These are phyloP conservation scores for Fusarium udum DNA, from an alignment of 2,329 filamentous ascomycete genomes.

Conservation along the genomic window DNA sequence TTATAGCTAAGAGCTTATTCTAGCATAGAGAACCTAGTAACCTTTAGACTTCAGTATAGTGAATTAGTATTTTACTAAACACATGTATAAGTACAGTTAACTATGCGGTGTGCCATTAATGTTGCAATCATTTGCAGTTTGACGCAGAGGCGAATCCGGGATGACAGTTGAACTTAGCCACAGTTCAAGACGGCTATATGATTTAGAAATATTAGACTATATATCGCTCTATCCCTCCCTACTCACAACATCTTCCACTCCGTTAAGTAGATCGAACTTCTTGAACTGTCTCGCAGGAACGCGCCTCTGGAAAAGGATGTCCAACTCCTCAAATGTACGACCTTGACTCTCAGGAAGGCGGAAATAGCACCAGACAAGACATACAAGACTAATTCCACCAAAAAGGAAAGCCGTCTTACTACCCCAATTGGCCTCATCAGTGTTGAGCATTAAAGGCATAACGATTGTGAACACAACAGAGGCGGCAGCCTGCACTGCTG, in stretches of 20 bases:
- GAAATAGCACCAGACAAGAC: constrained; percentile 47
- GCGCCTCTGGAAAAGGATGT: constrained; percentile 47
- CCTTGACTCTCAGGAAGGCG: constrained; percentile 47
- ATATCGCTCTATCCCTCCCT: not conserved
- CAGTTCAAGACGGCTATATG: too few relatives aligned
- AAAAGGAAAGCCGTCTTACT: constrained; percentile 48
- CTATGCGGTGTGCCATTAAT: not conserved
- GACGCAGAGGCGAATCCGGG: too few relatives aligned
- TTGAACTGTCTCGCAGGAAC: constrained; percentile 50
- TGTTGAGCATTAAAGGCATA: constrained; percentile 47
- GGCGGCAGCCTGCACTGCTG: constrained; percentile 42
- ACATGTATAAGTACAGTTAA: not conserved
- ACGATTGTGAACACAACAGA: constrained; percentile 44
- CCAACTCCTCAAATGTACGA: constrained; percentile 47
- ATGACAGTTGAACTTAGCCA: not conserved
- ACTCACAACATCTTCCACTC: not conserved
- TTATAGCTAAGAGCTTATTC: too few relatives aligned
- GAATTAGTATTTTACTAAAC: not conserved
- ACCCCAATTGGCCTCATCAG: constrained; percentile 46
- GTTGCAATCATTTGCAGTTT: not conserved
- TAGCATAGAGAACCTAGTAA: too few relatives aligned
- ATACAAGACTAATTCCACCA: constrained; percentile 39
- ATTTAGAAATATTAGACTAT: not conserved
- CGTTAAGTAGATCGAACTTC: not conserved
- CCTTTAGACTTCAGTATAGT: not conserved